A percentile compares a stretch with the other conserved stretches of the same genome.
Evolutionary conservation across 2,329 filamentous ascomycete genomes (phyloP).

Genomic region (Pseudogymnoascus pannorum): DNA sequence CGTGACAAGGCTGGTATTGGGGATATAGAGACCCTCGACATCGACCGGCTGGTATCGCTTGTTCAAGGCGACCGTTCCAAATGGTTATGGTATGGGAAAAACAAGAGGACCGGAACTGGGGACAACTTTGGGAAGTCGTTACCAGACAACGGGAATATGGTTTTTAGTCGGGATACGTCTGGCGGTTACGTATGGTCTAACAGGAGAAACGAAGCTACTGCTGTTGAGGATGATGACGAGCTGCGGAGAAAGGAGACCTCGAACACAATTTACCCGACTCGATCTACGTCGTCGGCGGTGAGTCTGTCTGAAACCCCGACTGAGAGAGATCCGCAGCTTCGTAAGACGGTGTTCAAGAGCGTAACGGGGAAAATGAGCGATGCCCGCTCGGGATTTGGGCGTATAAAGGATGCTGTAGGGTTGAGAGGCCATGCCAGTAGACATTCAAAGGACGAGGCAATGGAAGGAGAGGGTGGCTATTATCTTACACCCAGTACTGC

Average conservation of each 20-base stretch:
- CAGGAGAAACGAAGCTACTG: slow-evolving; percentile 44
- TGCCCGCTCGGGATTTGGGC: slow-evolving; percentile 72
- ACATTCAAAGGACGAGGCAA: slow-evolving; percentile 47
- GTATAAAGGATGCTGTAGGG: slow-evolving; percentile 80
- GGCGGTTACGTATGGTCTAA: slow-evolving; percentile 38
- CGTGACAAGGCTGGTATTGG: slow-evolving; percentile 84
- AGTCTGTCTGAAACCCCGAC: slow-evolving; percentile 41
- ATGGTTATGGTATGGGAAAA: slow-evolving; percentile 92
- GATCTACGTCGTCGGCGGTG: slow-evolving; percentile 38
- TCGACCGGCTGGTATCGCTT: slow-evolving; percentile 73
- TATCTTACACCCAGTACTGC: slow-evolving; percentile 19
- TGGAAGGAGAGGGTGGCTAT: slow-evolving; percentile 17
- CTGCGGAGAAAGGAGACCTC: slow-evolving; percentile 38
- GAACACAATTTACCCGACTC: slow-evolving; percentile 36
- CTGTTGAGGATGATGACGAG: slow-evolving; percentile 45
- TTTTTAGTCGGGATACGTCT: slow-evolving; percentile 51
- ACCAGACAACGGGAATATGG: slow-evolving; percentile 39
- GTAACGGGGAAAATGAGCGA: slow-evolving; percentile 74
- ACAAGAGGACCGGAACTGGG: slow-evolving; percentile 53
- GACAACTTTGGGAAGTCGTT: slow-evolving; percentile 38
- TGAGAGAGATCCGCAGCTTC: slow-evolving; percentile 47
- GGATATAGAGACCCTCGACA: slow-evolving; percentile 85
- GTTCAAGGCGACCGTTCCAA: slow-evolving; percentile 77
- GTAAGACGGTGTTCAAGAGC: slow-evolving; percentile 66
- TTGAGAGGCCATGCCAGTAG: slow-evolving; percentile 42